Percentiles rank a stretch among this genome's conserved stretches.
Evolutionary conservation across 108 stramenopile species (phyloP).

Genomic region (Nannochloropsis gaditana): DNA sequence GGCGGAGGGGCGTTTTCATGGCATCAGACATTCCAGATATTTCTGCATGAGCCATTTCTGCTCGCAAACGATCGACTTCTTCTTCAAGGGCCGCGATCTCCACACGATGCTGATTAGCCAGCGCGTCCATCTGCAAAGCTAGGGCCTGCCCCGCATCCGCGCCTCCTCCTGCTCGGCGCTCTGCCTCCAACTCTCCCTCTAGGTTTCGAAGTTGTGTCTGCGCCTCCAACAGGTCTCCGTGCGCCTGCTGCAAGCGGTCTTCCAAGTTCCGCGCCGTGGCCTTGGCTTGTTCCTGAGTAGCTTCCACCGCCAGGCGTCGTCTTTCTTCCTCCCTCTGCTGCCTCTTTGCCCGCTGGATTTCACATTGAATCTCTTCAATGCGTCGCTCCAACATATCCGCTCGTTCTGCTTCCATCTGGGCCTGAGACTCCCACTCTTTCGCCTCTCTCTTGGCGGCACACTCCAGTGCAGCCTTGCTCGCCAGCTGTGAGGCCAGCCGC

Average conservation of each 20-base stretch:
- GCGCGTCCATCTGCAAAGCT: slow-evolving; percentile 1
- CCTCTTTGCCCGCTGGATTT: neutral
- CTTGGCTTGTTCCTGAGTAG: neutral
- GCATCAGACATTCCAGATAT: too few relatives aligned
- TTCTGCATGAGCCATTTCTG: neutral
- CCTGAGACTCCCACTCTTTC: neutral
- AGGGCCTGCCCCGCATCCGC: neutral
- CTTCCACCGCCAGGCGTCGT: neutral
- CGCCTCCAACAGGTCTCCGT: neutral
- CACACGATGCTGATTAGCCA: neutral
- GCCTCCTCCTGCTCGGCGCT: neutral
- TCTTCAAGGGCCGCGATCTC: neutral
- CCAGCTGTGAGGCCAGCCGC: neutral
- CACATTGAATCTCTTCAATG: neutral
- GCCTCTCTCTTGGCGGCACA: neutral
- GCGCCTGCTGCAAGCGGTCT: neutral
- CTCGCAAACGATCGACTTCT: neutral
- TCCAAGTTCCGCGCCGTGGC: neutral
- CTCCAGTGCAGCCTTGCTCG: neutral
- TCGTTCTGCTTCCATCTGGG: neutral
- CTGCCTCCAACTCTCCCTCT: neutral
- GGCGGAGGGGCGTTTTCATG: too few relatives aligned
- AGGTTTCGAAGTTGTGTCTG: neutral
- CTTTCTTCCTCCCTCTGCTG: neutral
- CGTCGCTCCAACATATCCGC: neutral